A percentile compares a stretch with the other conserved stretches of the same genome.
Evolutionary conservation across 73 alveolate genomes (phyloP).

Genomic region (Paramecium tetraurelia): DNA sequence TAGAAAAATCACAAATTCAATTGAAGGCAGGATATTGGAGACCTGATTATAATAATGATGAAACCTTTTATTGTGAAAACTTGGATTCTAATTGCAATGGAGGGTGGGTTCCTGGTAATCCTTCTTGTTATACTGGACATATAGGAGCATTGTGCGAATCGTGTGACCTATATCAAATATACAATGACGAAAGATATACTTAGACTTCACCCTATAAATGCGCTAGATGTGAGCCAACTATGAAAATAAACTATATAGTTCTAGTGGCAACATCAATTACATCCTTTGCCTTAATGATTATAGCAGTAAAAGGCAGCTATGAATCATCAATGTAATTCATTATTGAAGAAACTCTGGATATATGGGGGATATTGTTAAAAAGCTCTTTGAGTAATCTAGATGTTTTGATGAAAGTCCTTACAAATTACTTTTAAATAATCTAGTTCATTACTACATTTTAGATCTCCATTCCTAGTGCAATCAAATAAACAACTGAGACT

Average conservation of each 20-base stretch:
- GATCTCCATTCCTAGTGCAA: background rate
- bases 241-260: background rate
- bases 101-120: constrained; percentile 58
- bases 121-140: constrained; percentile 57
- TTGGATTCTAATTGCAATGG: constrained; percentile 12
- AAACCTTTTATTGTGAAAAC: background rate
- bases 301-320: constrained; percentile 54
- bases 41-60: constrained; percentile 36
- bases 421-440: constrained; percentile 41
- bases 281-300: background rate
- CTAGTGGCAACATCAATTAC: background rate
- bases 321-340: background rate
- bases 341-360: background rate
- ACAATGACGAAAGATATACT: constrained; percentile 23
- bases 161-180: constrained; percentile 25
- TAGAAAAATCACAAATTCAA: background rate
- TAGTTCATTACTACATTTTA: constrained; percentile 13
- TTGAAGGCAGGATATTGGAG: constrained; percentile 56
- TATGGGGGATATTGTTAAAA: background rate
- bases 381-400: background rate
- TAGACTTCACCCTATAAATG: constrained; percentile 29
- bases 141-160: constrained; percentile 57
- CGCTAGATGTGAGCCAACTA: constrained; percentile 38
- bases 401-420: constrained; percentile 38
- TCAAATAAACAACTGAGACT: background rate